A percentile compares a stretch with the other conserved stretches of the same genome.
phyloP scores from a whole-genome alignment of 2,329 filamentous ascomycete species.

The Onygenales sp. region DNA sequence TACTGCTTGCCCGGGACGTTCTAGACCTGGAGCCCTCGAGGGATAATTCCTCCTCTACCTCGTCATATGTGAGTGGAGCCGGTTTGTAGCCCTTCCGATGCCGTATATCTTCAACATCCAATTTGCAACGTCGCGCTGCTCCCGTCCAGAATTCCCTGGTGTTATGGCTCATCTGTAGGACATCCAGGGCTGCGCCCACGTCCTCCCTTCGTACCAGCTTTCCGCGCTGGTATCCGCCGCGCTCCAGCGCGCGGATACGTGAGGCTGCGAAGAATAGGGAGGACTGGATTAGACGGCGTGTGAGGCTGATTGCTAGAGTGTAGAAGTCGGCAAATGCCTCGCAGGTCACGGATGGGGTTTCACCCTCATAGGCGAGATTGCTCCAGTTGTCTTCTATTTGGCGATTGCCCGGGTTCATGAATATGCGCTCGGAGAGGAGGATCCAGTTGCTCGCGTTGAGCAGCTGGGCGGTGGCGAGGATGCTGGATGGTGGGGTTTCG shows the following conservation, averaged over 20 bases:
- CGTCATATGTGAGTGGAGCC: slow-evolving; percentile 27
- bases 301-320: slow-evolving; percentile 56
- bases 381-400: slow-evolving; percentile 59
- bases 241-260: slow-evolving; percentile 46
- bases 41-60: slow-evolving; percentile 15
- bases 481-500: slow-evolving; percentile 9
- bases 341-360: slow-evolving; percentile 59
- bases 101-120: slow-evolving; percentile 39
- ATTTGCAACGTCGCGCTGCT: slow-evolving; percentile 41
- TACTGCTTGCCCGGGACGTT: background rate
- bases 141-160: slow-evolving; percentile 42
- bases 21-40: background rate
- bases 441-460: slow-evolving; percentile 55
- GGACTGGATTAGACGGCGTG: slow-evolving; percentile 59
- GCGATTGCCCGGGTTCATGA: slow-evolving; percentile 59
- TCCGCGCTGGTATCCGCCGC: slow-evolving; percentile 19
- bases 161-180: slow-evolving; percentile 41
- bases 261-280: slow-evolving; percentile 62
- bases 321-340: slow-evolving; percentile 72
- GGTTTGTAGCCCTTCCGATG: slow-evolving; percentile 23
- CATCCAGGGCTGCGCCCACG: slow-evolving; percentile 45
- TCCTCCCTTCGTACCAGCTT: slow-evolving; percentile 37
- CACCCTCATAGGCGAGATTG: slow-evolving; percentile 41
- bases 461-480: slow-evolving; percentile 44
- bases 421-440: slow-evolving; percentile 53